Evolutionary conservation across 768 basidiomycete genomes (phyloP).

Genomic region (Coprinopsis strossmayeri): DNA sequence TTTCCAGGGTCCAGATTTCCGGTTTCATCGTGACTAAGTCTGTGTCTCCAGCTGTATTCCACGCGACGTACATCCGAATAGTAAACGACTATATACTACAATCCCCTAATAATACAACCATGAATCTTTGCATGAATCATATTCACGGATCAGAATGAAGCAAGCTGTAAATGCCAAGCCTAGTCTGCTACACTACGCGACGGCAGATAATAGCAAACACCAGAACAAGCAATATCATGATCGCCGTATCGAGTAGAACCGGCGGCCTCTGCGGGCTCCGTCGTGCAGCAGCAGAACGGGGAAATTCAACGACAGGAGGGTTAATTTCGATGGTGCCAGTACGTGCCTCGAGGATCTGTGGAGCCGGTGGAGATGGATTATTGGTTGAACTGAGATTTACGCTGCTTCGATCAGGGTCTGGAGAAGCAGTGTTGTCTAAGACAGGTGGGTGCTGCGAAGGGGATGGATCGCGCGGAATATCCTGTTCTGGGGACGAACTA

Average conservation of each 20-base stretch:
- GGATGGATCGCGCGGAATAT: conserved; percentile 4
- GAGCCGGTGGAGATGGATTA: neutral
- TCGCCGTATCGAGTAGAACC: conserved; percentile 64
- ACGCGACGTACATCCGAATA: neutral
- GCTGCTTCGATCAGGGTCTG: conserved; percentile 6
- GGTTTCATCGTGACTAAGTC: neutral
- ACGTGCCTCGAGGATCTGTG: neutral
- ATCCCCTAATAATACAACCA: conserved; percentile 11
- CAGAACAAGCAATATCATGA: conserved; percentile 64
- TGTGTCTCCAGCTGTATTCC: neutral
- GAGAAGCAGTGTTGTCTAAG: conserved; percentile 2
- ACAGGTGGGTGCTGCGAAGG: conserved; percentile 2
- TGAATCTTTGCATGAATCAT: neutral
- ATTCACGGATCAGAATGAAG: neutral
- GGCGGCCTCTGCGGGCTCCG: conserved; percentile 36
- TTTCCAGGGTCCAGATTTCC: neutral
- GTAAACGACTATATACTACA: conserved; percentile 4
- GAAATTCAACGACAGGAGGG: neutral
- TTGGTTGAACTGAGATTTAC: conserved; percentile 3
- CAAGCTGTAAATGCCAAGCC: neutral
- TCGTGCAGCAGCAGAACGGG: neutral
- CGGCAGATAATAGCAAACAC: conserved; percentile 64
- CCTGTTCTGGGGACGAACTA: neutral
- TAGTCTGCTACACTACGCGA: conserved; percentile 33
- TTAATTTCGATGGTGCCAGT: neutral